Conservation (phyloP, 352 stramenopile genomes). For the Phytophthora fragariae region DNA sequence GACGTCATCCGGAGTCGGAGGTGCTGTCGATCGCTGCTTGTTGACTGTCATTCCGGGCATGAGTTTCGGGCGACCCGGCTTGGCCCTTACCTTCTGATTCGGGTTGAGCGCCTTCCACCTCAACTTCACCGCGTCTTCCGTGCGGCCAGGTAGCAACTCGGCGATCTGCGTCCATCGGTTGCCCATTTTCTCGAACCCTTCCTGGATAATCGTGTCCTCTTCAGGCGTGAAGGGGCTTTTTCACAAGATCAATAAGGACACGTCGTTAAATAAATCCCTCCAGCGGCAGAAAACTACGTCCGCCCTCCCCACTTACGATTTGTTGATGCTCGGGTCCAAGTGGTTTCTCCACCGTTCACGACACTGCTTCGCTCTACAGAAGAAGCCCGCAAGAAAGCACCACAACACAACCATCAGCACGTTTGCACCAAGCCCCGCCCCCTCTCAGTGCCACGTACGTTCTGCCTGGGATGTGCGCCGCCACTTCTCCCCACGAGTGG, state of each 20-base stretch:
- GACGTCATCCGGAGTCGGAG: conserved; percentile 65
- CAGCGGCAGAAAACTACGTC: conserved; percentile 3
- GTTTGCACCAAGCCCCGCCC: background rate
- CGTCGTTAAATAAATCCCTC: conserved; percentile 1
- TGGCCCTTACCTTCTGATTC: conserved; percentile 64
- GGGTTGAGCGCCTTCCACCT: conserved; percentile 81
- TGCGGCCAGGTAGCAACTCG: conserved; percentile 82
- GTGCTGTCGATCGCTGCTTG: conserved; percentile 50
- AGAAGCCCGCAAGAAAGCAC: conserved; percentile 36
- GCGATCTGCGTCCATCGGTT: conserved; percentile 97
- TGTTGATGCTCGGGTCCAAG: conserved; percentile 94
- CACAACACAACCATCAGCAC: conserved; percentile 17
- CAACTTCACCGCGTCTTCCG: conserved; percentile 90
- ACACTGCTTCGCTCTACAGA: conserved; percentile 91
- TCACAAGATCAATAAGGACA: background rate
- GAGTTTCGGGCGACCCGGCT: conserved; percentile 65
- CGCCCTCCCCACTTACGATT: conserved; percentile 45
- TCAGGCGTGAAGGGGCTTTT: conserved; percentile 82
- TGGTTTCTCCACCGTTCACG: conserved; percentile 97
- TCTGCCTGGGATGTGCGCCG: conserved; percentile 64
- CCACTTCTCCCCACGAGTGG: conserved; percentile 74
- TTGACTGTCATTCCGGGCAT: conserved; percentile 63
- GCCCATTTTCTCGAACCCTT: conserved; percentile 90
- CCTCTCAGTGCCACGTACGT: conserved; percentile 42
- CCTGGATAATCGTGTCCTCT: conserved; percentile 95